These are phyloP conservation scores for Helotiales sp. DNA, from an alignment of 2,329 filamentous ascomycete genomes.

Conservation along the genomic window DNA sequence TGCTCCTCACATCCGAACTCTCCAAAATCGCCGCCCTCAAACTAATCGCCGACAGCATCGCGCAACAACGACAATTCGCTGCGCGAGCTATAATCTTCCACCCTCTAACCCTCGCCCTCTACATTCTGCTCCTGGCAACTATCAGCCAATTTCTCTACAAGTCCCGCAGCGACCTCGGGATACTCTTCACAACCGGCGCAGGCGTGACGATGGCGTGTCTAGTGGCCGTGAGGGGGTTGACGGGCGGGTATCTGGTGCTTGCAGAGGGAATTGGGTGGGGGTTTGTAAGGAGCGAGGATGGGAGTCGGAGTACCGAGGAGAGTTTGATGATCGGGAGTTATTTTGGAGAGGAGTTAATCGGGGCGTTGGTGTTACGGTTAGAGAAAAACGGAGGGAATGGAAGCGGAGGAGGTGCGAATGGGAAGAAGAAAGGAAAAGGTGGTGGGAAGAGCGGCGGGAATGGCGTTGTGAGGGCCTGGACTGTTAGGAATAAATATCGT, in stretches of 20 bases:
- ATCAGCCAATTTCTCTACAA: constrained; percentile 51
- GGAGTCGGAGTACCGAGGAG: constrained; percentile 45
- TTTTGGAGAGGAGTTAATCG: constrained; percentile 72
- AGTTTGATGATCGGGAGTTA: constrained; percentile 69
- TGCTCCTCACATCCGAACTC: constrained; percentile 55
- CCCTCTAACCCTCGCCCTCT: constrained; percentile 56
- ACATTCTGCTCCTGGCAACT: constrained; percentile 51
- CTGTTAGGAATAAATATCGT: constrained; percentile 71
- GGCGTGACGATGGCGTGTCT: constrained; percentile 69
- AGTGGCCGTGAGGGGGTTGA: constrained; percentile 63
- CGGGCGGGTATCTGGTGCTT: constrained; percentile 57
- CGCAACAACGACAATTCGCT: constrained; percentile 77
- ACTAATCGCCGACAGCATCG: constrained; percentile 80
- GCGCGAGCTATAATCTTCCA: constrained; percentile 68
- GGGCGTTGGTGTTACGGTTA: constrained; percentile 70
- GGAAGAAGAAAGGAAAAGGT: constrained; percentile 33
- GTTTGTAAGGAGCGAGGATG: constrained; percentile 37
- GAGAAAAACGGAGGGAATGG: constrained; percentile 48
- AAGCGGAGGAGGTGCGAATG: neutral
- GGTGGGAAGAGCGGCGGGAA: constrained; percentile 58
- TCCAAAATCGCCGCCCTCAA: constrained; percentile 72
- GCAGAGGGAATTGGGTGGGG: constrained; percentile 40
- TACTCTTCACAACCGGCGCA: constrained; percentile 61
- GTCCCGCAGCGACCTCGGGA: constrained; percentile 54
- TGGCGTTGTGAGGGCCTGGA: constrained; percentile 82